Evolutionary conservation across 1,284 basidiomycete genomes (phyloP).

Genomic region (Porodaedalea pini): DNA sequence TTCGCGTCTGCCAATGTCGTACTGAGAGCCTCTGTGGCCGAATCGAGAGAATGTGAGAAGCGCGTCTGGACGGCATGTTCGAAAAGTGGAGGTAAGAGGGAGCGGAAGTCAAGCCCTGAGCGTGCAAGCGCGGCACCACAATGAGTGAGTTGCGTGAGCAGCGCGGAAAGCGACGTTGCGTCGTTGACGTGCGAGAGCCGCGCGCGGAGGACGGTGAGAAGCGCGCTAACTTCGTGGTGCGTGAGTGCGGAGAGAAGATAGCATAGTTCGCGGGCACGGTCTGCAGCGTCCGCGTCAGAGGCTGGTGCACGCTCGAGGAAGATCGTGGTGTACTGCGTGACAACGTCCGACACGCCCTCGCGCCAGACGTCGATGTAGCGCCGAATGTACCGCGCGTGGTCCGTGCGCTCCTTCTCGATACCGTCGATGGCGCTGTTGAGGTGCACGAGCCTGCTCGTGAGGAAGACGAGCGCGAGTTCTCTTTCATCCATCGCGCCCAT

Average conservation of each 20-base stretch:
- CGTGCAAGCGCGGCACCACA: conserved; percentile 88
- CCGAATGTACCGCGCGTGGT: conserved; percentile 75
- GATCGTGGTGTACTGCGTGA: conserved; percentile 86
- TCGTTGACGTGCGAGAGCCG: conserved; percentile 49
- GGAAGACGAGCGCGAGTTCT: conserved; percentile 65
- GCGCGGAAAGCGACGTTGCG: conserved; percentile 70
- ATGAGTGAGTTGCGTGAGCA: conserved; percentile 90
- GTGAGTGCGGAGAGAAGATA: conserved; percentile 56
- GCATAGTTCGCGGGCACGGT: conserved; percentile 20
- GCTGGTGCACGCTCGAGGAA: conserved; percentile 65
- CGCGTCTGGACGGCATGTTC: conserved; percentile 28
- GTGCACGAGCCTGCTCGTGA: conserved; percentile 57
- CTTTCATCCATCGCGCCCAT: conserved; percentile 64
- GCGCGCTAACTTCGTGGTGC: conserved; percentile 37
- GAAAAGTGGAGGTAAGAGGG: conserved; percentile 62
- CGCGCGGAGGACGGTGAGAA: conserved; percentile 51
- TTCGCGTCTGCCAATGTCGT: conserved; percentile 13
- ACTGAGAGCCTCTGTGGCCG: conserved; percentile 11
- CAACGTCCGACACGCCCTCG: conserved; percentile 88
- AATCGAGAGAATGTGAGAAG: conserved; percentile 31
- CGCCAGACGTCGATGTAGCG: conserved; percentile 90
- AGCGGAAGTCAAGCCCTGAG: conserved; percentile 84
- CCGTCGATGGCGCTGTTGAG: conserved; percentile 43
- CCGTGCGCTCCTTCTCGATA: conserved; percentile 44
- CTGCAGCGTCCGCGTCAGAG: conserved; percentile 18